Base-by-base conservation (phyloP, 1,284 basidiomycete genomes). In the Trametes versicolor region DNA sequence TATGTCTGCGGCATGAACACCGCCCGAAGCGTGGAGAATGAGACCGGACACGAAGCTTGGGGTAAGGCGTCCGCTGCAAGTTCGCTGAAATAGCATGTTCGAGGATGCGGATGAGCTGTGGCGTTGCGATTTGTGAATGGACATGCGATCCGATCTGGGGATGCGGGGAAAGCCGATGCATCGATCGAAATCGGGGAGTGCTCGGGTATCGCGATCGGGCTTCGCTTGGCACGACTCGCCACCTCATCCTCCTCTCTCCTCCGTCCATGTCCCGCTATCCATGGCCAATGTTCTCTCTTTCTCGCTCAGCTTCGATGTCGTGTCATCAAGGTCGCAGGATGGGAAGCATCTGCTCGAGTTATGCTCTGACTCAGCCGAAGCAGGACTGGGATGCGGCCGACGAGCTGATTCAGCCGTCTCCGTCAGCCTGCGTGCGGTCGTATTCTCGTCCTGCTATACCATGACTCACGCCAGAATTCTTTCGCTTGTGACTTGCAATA, bases 101-200 rank as follows among this genome's bases (percentile, higher is more conserved):
- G 21, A 25, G 56, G 29, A 51, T 10, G 34, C 32, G 60, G 55
- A 50, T 37, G 45, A 54, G 65, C 41, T 59, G 65, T 60, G 61
- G 55, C 58, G 47, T 45, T 55, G 23, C 37, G 53, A 39, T 39
- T 55, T 39, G 62, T 67, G 65, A 67, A 60, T 59, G 34, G 61
- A 32, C 29, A 4, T 32, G 58, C 67, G 68, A 69, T 69, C 65
- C 54, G 58, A 69, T 69, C 62, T 61, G 53, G 56, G 56, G 13
- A 34, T 54, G 62, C 60, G 68, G 63, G 68, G 68, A 66, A 60
- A 49, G 60, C 64, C 68, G 64, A 62, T 60, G 55, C 50, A 63
- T 65, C 60, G 60, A 69, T 69, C 65, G 63, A 32, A 57, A 66
- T 66, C 57, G 29, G 43, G 60, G 13, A 17, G 9, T n/a, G 41